Percentiles rank a stretch among this genome's conserved stretches.
Evolutionary conservation across 2,329 filamentous ascomycete species (phyloP).

Genomic region (Ophiostoma fasciatum): DNA sequence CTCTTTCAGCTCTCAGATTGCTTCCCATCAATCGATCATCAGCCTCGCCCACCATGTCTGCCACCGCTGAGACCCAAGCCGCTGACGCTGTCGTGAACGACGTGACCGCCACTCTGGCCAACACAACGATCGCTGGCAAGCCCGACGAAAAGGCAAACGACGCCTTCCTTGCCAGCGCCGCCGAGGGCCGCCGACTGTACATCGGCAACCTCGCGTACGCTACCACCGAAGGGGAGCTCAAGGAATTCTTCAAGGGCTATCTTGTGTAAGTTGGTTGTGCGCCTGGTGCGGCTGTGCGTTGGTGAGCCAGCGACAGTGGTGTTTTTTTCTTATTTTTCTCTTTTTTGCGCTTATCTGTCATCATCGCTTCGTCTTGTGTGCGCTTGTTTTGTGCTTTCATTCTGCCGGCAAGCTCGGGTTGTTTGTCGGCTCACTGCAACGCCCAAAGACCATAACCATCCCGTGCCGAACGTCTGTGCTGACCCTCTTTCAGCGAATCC

Average conservation of each 20-base stretch:
- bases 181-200: conserved; percentile 97
- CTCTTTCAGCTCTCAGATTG: conserved; percentile 4
- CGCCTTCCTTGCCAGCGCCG: conserved; percentile 89
- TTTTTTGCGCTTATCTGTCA: too few species aligned
- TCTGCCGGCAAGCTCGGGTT: too few species aligned
- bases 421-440: too few species aligned
- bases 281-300: neutral
- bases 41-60: conserved; percentile 59
- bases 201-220: conserved; percentile 99
- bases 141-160: conserved; percentile 54
- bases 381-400: too few species aligned
- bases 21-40: conserved; percentile 2
- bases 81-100: conserved; percentile 52
- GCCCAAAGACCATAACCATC: too few species aligned
- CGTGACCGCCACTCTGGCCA: conserved; percentile 60
- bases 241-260: conserved; percentile 99
- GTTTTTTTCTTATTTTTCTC: neutral
- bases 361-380: too few species aligned
- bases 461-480: too few species aligned
- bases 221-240: conserved; percentile 99
- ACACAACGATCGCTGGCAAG: conserved; percentile 52
- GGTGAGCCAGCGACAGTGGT: too few species aligned
- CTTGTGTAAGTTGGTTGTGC: conserved; percentile 67
- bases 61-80: conserved; percentile 51
- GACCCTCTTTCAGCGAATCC: conserved; percentile 55